A percentile compares a stretch with the other conserved stretches of the same genome.
phyloP scores from a whole-genome alignment of 192 early-diverging fungal species.

The Umbelopsis ramanniana region DNA sequence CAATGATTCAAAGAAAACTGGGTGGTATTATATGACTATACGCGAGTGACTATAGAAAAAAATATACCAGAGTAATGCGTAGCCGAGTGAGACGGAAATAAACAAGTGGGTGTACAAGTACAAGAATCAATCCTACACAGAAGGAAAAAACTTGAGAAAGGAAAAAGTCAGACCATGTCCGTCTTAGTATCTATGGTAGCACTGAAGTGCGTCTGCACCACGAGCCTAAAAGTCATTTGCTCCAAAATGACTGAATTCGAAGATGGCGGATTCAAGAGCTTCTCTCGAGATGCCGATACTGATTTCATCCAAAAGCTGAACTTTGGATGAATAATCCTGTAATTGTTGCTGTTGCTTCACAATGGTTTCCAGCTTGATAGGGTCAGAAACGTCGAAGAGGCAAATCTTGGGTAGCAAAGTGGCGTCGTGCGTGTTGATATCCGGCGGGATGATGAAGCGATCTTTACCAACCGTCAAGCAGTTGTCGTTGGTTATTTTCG shows the following conservation, averaged over 20 bases:
- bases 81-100: no score
- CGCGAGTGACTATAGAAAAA: no score
- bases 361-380: no score
- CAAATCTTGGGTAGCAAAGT: neutral
- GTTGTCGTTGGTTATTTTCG: neutral
- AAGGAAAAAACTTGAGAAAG: no score
- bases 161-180: no score
- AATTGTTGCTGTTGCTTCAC: neutral
- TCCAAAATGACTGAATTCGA: neutral
- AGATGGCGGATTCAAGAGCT: neutral
- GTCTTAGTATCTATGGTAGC: no score
- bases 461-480: neutral
- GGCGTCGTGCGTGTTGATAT: neutral
- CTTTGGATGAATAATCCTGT: neutral
- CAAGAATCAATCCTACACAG: neutral
- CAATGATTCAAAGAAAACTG: no score
- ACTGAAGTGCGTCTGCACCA: no score
- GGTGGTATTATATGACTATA: no score
- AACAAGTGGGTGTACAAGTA: no score
- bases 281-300: conserved; percentile 2
- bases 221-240: neutral
- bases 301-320: neutral
- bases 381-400: no score
- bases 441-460: neutral
- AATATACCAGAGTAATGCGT: no score